These are phyloP conservation scores for Cladosporium cucumerinum DNA, from an alignment of 2,329 filamentous ascomycete species.

Conservation along the genomic window DNA sequence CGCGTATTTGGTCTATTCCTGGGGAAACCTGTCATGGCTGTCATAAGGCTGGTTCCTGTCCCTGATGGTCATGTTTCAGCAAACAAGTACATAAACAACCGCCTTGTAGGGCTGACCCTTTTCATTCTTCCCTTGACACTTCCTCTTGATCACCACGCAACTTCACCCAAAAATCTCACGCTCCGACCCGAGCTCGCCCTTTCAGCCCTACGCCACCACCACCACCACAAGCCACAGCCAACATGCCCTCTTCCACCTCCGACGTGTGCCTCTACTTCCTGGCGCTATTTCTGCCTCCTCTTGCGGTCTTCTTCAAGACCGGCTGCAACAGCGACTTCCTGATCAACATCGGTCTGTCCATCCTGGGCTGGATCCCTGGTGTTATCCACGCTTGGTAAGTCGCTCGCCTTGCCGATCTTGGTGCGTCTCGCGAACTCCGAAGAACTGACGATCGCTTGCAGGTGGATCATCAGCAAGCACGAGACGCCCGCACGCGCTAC, in stretches of 20 bases:
- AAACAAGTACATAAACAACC: slow-evolving; percentile 11
- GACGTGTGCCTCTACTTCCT: slow-evolving; percentile 50
- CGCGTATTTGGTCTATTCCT: neutral
- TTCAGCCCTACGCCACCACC: slow-evolving; percentile 13
- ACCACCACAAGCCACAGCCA: slow-evolving; percentile 1
- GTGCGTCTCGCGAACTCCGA: neutral
- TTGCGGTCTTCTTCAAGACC: slow-evolving; percentile 55
- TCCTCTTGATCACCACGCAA: neutral
- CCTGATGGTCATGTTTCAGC: slow-evolving; percentile 5
- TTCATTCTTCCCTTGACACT: neutral
- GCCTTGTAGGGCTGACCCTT: slow-evolving; percentile 9
- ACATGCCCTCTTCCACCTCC: slow-evolving; percentile 18
- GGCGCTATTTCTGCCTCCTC: slow-evolving; percentile 82
- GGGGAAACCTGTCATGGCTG: neutral
- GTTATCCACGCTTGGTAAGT: slow-evolving; percentile 51
- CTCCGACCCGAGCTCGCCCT: neutral
- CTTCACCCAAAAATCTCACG: neutral
- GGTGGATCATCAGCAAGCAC: slow-evolving; percentile 16
- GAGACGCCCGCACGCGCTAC: slow-evolving; percentile 8
- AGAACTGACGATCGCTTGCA: slow-evolving; percentile 14
- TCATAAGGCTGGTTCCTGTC: neutral
- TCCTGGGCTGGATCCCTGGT: slow-evolving; percentile 64
- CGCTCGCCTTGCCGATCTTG: slow-evolving; percentile 1
- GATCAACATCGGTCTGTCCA: slow-evolving; percentile 46
- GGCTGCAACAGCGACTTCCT: slow-evolving; percentile 49